phyloP scores from a whole-genome alignment of 306 rosid species.

The Quercus berberidifolia region DNA sequence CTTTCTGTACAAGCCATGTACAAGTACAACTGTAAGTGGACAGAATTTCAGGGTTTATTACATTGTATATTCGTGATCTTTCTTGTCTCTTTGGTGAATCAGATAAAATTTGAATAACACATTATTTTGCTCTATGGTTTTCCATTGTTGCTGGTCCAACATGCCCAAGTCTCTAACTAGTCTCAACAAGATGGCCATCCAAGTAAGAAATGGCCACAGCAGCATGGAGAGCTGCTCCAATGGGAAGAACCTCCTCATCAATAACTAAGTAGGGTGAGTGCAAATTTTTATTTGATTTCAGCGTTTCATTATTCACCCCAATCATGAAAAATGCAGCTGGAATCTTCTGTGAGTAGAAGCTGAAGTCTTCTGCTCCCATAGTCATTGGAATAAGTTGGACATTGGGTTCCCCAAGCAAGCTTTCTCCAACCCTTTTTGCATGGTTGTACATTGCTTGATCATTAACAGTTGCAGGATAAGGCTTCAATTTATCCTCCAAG shows the following conservation, averaged over 20 bases:
- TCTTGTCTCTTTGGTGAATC: neutral
- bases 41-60: neutral
- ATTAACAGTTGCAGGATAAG: slow-evolving; percentile 44
- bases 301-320: slow-evolving; percentile 34
- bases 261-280: slow-evolving; percentile 45
- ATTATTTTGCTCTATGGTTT: neutral
- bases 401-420: slow-evolving; percentile 38
- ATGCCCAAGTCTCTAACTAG: neutral
- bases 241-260: slow-evolving; percentile 48
- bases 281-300: slow-evolving; percentile 17
- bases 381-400: slow-evolving; percentile 33
- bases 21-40: neutral
- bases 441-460: slow-evolving; percentile 40
- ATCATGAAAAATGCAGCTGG: slow-evolving; percentile 31
- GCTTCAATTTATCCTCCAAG: slow-evolving; percentile 36
- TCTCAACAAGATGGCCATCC: slow-evolving; percentile 6
- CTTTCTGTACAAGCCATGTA: no score
- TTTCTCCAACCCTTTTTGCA: slow-evolving; percentile 36
- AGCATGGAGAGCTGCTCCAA: slow-evolving; percentile 58
- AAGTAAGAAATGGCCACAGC: slow-evolving; percentile 48
- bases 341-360: slow-evolving; percentile 42
- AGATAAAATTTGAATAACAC: neutral
- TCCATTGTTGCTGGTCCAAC: neutral
- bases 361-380: slow-evolving; percentile 52
- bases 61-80: neutral